Conservation (phyloP, 2,329 filamentous ascomycete genomes). For the Gaeumannomyces sp. region DNA sequence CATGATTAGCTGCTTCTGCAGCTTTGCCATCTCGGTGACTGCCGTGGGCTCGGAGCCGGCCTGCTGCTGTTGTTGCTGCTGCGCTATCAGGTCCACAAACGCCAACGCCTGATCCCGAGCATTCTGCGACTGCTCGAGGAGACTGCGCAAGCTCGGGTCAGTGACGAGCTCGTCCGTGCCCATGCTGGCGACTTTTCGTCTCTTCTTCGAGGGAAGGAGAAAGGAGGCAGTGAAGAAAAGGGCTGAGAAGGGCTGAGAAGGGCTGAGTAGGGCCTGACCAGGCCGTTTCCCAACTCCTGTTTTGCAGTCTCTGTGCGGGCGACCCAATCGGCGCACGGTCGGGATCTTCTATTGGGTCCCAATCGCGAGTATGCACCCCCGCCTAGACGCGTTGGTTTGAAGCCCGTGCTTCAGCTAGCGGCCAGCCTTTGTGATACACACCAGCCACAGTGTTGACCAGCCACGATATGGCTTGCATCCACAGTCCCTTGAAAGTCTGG, state of each 20-base stretch:
- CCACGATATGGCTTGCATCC: too few species aligned
- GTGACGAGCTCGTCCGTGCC: conserved; percentile 52
- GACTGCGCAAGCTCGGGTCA: conserved; percentile 58
- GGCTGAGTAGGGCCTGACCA: background rate
- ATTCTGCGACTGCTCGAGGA: conserved; percentile 66
- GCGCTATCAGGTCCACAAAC: conserved; percentile 49
- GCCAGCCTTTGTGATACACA: too few species aligned
- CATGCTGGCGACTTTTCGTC: conserved; percentile 31
- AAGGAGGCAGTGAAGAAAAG: background rate
- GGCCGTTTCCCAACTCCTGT: background rate
- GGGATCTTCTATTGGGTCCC: background rate
- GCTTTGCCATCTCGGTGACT: conserved; percentile 57
- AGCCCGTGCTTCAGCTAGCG: background rate
- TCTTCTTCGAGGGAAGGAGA: background rate
- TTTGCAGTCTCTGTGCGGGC: background rate
- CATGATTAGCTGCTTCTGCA: conserved; percentile 74
- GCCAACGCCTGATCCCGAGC: conserved; percentile 66
- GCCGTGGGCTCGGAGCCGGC: conserved; percentile 34
- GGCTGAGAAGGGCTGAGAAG: background rate
- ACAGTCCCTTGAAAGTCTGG: too few species aligned
- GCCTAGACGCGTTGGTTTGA: background rate
- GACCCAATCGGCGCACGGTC: background rate
- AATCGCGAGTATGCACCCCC: background rate
- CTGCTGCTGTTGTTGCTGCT: conserved; percentile 16
- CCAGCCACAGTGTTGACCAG: too few species aligned